A percentile compares a stretch with the other conserved stretches of the same genome.
Evolutionary conservation across 2,329 filamentous ascomycete species (phyloP).

Genomic region (Leptodontidium sp.): DNA sequence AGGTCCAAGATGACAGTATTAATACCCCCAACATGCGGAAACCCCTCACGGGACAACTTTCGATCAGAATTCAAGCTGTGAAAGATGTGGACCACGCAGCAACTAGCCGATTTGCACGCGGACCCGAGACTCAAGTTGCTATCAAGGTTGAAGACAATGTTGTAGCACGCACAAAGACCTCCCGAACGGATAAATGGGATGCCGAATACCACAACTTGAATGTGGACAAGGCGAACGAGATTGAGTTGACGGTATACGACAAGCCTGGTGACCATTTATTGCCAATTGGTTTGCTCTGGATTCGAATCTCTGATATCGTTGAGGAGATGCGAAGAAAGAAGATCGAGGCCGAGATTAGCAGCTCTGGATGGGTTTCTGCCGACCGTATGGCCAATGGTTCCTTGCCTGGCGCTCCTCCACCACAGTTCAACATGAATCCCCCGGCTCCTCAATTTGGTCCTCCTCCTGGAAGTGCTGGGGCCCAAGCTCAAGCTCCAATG

Average conservation of each 20-base stretch:
- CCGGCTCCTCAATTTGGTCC: slow-evolving; percentile 55
- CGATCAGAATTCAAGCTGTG: slow-evolving; percentile 85
- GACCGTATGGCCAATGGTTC: slow-evolving; percentile 83
- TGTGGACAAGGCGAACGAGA: slow-evolving; percentile 98
- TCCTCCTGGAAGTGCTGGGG: slow-evolving; percentile 52
- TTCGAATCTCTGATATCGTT: slow-evolving; percentile 94
- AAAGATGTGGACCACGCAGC: slow-evolving; percentile 94
- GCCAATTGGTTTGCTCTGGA: slow-evolving; percentile 95
- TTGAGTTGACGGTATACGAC: slow-evolving; percentile 97
- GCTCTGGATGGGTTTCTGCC: slow-evolving; percentile 95
- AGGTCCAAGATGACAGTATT: slow-evolving; percentile 83
- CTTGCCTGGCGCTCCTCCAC: slow-evolving; percentile 52
- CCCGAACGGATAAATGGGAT: slow-evolving; percentile 88
- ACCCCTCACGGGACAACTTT: slow-evolving; percentile 90
- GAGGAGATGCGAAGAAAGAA: slow-evolving; percentile 98
- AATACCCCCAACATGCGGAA: slow-evolving; percentile 95
- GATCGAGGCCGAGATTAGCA: slow-evolving; percentile 95
- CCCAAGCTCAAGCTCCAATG: slow-evolving; percentile 38
- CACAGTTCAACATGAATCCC: slow-evolving; percentile 67
- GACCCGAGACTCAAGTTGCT: slow-evolving; percentile 93
- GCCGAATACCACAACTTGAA: slow-evolving; percentile 91
- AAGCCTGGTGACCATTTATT: slow-evolving; percentile 90
- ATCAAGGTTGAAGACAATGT: slow-evolving; percentile 97
- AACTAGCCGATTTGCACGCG: slow-evolving; percentile 82
- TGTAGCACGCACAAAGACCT: slow-evolving; percentile 85